These are phyloP conservation scores for Citrullus colocynthis DNA, from an alignment of 306 rosid species.

Conservation along the genomic window DNA sequence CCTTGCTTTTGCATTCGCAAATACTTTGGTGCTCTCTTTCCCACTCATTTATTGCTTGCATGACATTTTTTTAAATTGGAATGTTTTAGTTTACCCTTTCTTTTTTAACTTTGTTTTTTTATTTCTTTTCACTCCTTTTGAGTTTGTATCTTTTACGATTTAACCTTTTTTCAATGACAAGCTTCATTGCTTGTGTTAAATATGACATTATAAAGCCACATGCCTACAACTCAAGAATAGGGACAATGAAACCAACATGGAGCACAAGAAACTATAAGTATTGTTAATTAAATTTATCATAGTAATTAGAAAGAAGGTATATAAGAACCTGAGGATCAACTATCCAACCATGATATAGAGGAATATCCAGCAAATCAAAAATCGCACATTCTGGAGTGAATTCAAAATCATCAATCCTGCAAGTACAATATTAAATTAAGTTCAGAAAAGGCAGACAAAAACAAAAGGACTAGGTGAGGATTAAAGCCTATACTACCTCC, in stretches of 20 bases:
- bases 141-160: too few relatives aligned
- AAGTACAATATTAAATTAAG: conserved; percentile 17
- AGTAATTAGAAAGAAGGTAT: conserved; percentile 13
- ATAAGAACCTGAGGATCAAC: conserved; percentile 75
- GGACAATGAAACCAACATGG: neutral
- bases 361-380: conserved; percentile 93
- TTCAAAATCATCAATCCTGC: conserved; percentile 88
- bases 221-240: neutral
- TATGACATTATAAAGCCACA: neutral
- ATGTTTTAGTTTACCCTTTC: neutral
- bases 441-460: conserved; percentile 13
- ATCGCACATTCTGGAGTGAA: conserved; percentile 97
- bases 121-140: neutral
- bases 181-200: neutral
- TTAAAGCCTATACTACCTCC: conserved; percentile 37
- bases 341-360: conserved; percentile 97
- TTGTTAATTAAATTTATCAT: conserved; percentile 2
- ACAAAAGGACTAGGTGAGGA: conserved; percentile 7
- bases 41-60: neutral
- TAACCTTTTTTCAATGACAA: neutral
- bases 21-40: neutral
- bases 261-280: neutral
- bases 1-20: neutral
- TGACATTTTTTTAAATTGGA: neutral
- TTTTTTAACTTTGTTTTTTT: too few relatives aligned